A percentile compares a stretch with the other conserved stretches of the same genome.
Evolutionary conservation across 805 yeast genomes (phyloP).

Genomic region (Ogataea saltuana): DNA sequence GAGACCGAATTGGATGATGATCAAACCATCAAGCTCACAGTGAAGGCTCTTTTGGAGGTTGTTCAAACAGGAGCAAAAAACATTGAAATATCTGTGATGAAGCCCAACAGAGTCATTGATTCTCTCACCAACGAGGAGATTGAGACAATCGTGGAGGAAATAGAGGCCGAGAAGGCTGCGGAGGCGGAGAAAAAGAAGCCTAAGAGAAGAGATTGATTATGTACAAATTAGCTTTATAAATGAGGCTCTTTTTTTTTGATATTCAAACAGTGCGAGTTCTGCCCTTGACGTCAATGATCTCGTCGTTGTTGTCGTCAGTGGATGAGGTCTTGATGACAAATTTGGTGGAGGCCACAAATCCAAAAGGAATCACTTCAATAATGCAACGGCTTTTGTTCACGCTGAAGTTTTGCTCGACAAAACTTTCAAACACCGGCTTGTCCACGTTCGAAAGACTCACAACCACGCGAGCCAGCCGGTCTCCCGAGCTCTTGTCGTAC

Average conservation of each 20-base stretch:
- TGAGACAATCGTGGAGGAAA: slow-evolving; percentile 70
- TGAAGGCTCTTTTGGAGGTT: slow-evolving; percentile 87
- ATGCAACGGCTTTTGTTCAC: slow-evolving; percentile 25
- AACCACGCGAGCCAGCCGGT: slow-evolving; percentile 30
- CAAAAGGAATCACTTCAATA: slow-evolving; percentile 31
- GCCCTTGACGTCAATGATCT: slow-evolving; percentile 33
- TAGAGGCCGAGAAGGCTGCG: slow-evolving; percentile 84
- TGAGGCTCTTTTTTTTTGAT: background rate
- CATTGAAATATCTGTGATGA: slow-evolving; percentile 87
- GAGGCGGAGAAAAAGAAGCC: slow-evolving; percentile 75
- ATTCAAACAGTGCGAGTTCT: slow-evolving; percentile 25
- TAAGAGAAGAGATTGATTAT: slow-evolving; percentile 24
- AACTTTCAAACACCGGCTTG: slow-evolving; percentile 21
- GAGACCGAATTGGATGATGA: slow-evolving; percentile 62
- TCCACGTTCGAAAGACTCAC: slow-evolving; percentile 25
- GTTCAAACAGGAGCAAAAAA: slow-evolving; percentile 98
- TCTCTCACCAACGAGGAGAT: slow-evolving; percentile 69
- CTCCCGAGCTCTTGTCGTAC: slow-evolving; percentile 26
- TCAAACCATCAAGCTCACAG: slow-evolving; percentile 75
- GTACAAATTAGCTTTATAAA: slow-evolving; percentile 5
- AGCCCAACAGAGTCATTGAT: slow-evolving; percentile 62
- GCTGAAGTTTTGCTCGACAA: slow-evolving; percentile 30
- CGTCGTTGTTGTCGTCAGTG: slow-evolving; percentile 18
- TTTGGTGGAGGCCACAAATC: slow-evolving; percentile 16
- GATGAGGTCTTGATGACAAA: slow-evolving; percentile 33